phyloP scores from a whole-genome alignment of 192 early-diverging fungal species.

The Rhizophlyctis rosea region DNA sequence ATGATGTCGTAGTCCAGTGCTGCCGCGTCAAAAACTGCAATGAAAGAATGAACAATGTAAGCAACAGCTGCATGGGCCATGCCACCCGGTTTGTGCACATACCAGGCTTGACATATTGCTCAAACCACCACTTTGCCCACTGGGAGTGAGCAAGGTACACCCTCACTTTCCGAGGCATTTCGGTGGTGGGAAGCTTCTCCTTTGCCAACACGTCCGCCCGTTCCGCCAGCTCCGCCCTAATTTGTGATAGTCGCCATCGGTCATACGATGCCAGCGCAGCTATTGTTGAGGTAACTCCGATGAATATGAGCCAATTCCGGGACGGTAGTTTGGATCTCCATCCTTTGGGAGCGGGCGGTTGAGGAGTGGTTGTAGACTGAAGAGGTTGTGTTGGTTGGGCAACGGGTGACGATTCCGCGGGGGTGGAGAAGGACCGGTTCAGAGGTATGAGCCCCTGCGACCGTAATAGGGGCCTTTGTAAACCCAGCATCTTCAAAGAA shows the following conservation, averaged over 20 bases:
- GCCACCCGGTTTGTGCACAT: neutral
- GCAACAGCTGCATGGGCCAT: neutral
- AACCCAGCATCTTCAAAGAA: too few relatives aligned
- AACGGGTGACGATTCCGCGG: too few relatives aligned
- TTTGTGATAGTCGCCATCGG: slow-evolving; percentile 15
- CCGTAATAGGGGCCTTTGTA: too few relatives aligned
- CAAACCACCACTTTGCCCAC: slow-evolving; percentile 44
- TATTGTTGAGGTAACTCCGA: slow-evolving; percentile 4
- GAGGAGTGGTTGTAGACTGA: too few relatives aligned
- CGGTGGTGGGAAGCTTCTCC: slow-evolving; percentile 9
- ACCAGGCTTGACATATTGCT: slow-evolving; percentile 43
- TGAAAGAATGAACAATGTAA: neutral
- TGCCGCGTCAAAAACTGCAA: slow-evolving; percentile 39
- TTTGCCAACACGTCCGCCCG: slow-evolving; percentile 16
- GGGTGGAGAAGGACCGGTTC: too few relatives aligned
- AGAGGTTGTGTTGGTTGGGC: too few relatives aligned
- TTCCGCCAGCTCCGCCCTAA: slow-evolving; percentile 12
- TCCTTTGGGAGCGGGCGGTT: too few relatives aligned
- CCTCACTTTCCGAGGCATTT: slow-evolving; percentile 21
- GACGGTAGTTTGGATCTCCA: slow-evolving; percentile 15
- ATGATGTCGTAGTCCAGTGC: slow-evolving; percentile 41
- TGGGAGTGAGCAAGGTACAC: slow-evolving; percentile 33
- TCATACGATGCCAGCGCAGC: slow-evolving; percentile 20
- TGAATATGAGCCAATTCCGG: slow-evolving; percentile 34
- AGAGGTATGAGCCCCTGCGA: too few relatives aligned